phyloP scores from a whole-genome alignment of 2,329 filamentous ascomycete species.

The Trichocomaceae sp. region DNA sequence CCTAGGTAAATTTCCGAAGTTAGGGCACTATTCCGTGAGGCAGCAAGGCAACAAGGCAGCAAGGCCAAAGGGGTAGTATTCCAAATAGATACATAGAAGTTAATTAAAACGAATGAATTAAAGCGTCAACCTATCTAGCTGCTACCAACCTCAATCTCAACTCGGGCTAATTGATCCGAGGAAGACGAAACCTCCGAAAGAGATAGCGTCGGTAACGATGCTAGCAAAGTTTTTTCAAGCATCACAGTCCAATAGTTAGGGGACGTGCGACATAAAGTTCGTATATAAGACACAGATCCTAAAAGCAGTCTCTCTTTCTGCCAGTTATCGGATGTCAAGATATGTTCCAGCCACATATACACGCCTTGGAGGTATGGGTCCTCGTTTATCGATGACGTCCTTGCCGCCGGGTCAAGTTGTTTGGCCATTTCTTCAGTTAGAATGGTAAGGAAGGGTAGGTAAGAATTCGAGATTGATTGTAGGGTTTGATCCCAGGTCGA shows the following conservation, averaged over 20 bases:
- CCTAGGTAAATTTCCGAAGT: no score
- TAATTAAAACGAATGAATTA: neutral
- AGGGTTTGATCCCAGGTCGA: slow-evolving; percentile 33
- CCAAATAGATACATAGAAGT: neutral
- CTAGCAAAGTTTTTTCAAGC: neutral
- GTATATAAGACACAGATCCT: slow-evolving; percentile 26
- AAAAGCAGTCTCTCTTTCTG: slow-evolving; percentile 22
- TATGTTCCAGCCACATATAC: slow-evolving; percentile 46
- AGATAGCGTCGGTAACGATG: neutral
- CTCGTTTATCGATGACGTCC: slow-evolving; percentile 3
- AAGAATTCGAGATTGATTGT: slow-evolving; percentile 28
- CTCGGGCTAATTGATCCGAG: neutral
- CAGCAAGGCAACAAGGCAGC: no score
- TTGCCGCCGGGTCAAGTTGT: slow-evolving; percentile 19
- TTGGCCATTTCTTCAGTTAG: slow-evolving; percentile 36
- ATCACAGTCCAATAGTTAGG: slow-evolving; percentile 28
- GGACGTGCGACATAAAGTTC: slow-evolving; percentile 26
- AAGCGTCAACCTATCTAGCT: neutral
- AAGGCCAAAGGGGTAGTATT: no score
- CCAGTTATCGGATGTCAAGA: slow-evolving; percentile 39
- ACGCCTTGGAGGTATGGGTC: slow-evolving; percentile 38
- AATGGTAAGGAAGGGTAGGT: slow-evolving; percentile 30
- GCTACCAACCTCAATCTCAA: neutral
- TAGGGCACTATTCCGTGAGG: no score
- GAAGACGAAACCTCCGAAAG: no score